These are phyloP conservation scores for Aeschynomene evenia DNA, from an alignment of 306 rosid genomes.

Conservation along the genomic window DNA sequence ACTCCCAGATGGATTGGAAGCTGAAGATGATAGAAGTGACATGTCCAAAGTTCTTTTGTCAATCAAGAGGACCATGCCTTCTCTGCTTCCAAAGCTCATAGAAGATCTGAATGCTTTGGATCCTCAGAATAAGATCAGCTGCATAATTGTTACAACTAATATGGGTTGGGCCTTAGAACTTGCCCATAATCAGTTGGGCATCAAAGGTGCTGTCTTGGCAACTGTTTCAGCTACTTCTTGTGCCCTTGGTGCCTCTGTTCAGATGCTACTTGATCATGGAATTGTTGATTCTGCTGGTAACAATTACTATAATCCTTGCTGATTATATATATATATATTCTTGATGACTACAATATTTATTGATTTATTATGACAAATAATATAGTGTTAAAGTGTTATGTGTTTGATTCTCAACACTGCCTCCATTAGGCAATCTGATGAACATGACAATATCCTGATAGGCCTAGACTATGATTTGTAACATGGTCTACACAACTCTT, in stretches of 20 bases:
- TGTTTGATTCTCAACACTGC: no score
- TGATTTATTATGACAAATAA: no score
- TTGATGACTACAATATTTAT: not conserved
- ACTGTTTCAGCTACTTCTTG: constrained; percentile 47
- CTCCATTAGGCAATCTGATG: no score
- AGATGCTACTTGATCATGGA: constrained; percentile 42
- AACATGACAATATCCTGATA: no score
- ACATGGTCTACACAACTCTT: no score
- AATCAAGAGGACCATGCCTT: constrained; percentile 27
- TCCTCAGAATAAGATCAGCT: constrained; percentile 27
- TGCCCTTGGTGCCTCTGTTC: constrained; percentile 30
- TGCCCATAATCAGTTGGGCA: constrained; percentile 42
- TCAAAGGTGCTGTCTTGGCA: constrained; percentile 39
- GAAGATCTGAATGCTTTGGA: constrained; percentile 30
- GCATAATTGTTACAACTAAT: constrained; percentile 44
- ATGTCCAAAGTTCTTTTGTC: constrained; percentile 1
- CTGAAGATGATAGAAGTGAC: constrained; percentile 38
- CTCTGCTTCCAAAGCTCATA: constrained; percentile 42
- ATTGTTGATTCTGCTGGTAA: constrained; percentile 32
- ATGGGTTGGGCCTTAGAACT: constrained; percentile 51
- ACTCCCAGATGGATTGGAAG: constrained; percentile 46
- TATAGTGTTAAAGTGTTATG: no score
- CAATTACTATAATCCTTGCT: not conserved
- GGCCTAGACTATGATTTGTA: no score
- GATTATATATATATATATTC: not conserved